Conservation (phyloP, 2,329 filamentous ascomycete species). For the Colletotrichum echinochloae region DNA sequence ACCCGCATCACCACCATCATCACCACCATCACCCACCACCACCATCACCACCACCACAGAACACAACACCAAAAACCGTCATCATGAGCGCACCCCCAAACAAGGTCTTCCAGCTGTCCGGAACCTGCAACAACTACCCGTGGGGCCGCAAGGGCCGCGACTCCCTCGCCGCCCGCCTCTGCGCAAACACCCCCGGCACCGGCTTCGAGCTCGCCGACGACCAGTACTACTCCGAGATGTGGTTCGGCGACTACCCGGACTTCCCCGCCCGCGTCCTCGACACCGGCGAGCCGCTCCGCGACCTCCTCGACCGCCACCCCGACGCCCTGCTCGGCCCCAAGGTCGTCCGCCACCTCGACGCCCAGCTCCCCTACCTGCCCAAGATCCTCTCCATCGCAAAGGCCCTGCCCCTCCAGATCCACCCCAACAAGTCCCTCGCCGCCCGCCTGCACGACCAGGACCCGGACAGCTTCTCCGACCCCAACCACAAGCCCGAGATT, state of each 20-base stretch:
- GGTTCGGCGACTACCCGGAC: conserved; percentile 82
- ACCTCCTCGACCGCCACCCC: conserved; percentile 72
- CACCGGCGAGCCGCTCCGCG: conserved; percentile 72
- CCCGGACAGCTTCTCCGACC: conserved; percentile 75
- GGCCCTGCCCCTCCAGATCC: conserved; percentile 79
- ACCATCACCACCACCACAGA: not conserved
- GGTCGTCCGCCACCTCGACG: conserved; percentile 69
- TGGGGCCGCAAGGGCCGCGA: conserved; percentile 78
- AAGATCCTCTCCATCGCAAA: conserved; percentile 79
- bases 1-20: not conserved
- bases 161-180: conserved; percentile 74
- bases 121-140: conserved; percentile 69
- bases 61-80: not conserved
- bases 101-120: conserved; percentile 59
- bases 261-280: conserved; percentile 73
- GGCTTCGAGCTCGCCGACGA: conserved; percentile 73
- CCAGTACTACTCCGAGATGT: conserved; percentile 74
- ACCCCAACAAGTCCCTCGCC: conserved; percentile 77
- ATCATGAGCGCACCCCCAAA: conserved; percentile 41
- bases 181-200: conserved; percentile 71
- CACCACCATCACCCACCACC: not conserved
- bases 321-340: conserved; percentile 73
- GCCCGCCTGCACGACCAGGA: conserved; percentile 72
- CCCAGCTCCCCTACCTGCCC: conserved; percentile 77
- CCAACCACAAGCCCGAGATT: conserved; percentile 86